phyloP scores from a whole-genome alignment of 441 rosid species.

The Syzygium malaccense region DNA sequence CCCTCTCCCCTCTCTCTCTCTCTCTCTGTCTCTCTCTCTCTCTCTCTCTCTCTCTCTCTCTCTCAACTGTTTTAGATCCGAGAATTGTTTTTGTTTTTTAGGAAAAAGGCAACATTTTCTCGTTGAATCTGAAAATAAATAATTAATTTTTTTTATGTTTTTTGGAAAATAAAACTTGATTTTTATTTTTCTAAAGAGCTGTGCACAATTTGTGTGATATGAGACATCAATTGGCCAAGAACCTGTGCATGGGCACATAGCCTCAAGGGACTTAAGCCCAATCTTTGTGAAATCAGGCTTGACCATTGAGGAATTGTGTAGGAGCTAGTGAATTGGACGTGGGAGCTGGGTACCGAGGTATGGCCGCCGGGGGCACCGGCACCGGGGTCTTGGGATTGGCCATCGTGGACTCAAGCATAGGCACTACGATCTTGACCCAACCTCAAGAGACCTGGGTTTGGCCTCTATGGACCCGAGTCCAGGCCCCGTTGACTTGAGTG shows the following conservation, averaged over 20 bases:
- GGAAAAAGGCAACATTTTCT: background rate
- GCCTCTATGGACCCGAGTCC: background rate
- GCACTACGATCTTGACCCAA: background rate
- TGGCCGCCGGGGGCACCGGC: background rate
- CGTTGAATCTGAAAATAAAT: background rate
- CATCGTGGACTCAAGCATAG: background rate
- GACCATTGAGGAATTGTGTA: fast-evolving
- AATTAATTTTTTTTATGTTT: background rate
- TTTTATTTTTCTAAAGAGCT: background rate
- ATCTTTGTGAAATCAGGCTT: fast-evolving
- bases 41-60: background rate
- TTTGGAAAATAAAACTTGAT: background rate
- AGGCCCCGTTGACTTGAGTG: background rate
- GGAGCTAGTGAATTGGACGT: no score
- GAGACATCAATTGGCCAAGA: background rate
- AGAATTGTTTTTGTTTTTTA: background rate
- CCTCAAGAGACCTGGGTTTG: background rate
- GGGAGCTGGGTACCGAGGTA: background rate
- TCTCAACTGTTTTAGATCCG: background rate
- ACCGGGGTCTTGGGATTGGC: background rate
- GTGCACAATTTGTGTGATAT: background rate
- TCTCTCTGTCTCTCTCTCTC: background rate
- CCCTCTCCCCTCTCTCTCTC: background rate
- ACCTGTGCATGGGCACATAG: no score
- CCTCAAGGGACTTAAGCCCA: fast-evolving